Evolutionary conservation across 176 grass and related monocot species (phyloP), one percentile per base, ranked within the genome.

Genomic region (Avena eriantha): DNA sequence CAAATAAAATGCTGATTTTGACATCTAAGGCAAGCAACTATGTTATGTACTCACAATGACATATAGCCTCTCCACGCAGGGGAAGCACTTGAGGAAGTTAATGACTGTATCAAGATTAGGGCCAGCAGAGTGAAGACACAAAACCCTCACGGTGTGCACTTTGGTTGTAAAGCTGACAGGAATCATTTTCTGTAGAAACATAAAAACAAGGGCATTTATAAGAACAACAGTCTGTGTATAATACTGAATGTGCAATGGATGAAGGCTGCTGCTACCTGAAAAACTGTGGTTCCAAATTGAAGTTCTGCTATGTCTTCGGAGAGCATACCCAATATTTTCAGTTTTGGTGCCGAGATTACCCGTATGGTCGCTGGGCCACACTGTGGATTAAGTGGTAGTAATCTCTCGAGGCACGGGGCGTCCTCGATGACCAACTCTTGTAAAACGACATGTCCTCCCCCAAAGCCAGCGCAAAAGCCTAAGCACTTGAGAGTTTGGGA

Each of bases 21-120:
- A 34, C 34, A 34, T 34, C 34, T 34, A 34, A 34, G 34, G 34
- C 34, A 34, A 34, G 34, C 34, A 34, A 34, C 34, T 34, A 34
- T 34, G 34, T 34, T 34, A 34, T 34, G 34, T 34, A 34, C 34
- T 34, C 34, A 34, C 34, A 34, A 34, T 34, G 34, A 34, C 34
- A 34, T 34, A 34, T 34, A 34, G 34, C 34, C 34, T 34, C 34
- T 34, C 34, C 34, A 34, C 2, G 34, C 34, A 34, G 34, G 34
- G 34, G 16, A 76, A 84, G 49, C 45, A 85, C n/a, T 39, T 51
- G 26, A 85, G 19, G 12, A 65, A 65, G 58, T 49, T 53, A 3
- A 22, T 14, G 12, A 79, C 57, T 4, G n/a, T 45, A 51, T 24
- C 72, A 8, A 21, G 50, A 77, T 77, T 35, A 55, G 74, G 74